These are phyloP conservation scores for Umbelopsis sp. DNA, from an alignment of 192 early-diverging fungal genomes.

Conservation along the genomic window DNA sequence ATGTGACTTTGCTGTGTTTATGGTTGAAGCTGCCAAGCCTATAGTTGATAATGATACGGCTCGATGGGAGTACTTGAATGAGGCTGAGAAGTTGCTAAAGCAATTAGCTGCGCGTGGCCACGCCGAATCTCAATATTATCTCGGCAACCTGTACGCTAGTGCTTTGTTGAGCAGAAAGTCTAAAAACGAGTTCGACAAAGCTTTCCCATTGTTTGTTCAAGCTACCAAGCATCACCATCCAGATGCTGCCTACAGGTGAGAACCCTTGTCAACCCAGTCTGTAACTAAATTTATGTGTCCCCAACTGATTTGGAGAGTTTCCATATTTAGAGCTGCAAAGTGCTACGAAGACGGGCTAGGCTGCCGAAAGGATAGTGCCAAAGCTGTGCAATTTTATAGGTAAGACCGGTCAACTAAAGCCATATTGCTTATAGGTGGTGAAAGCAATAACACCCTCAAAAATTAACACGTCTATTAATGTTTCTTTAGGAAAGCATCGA, in stretches of 20 bases:
- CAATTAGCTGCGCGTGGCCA: constrained; percentile 58
- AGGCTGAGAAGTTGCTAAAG: constrained; percentile 66
- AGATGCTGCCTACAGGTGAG: constrained; percentile 57
- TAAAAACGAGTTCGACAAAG: constrained; percentile 64
- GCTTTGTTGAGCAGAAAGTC: constrained; percentile 59
- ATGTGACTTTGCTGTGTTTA: constrained; percentile 68
- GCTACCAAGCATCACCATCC: constrained; percentile 72
- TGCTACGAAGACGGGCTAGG: constrained; percentile 72
- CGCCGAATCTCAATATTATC: constrained; percentile 66
- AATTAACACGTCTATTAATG: neutral
- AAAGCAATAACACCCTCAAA: neutral
- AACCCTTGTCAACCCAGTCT: no score
- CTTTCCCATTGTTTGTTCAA: constrained; percentile 61
- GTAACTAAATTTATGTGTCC: no score
- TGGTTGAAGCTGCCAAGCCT: constrained; percentile 54
- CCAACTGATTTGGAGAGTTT: neutral
- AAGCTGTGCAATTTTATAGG: constrained; percentile 72
- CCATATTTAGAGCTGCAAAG: constrained; percentile 44
- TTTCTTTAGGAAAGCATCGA: constrained; percentile 33
- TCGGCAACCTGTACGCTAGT: constrained; percentile 67
- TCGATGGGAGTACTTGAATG: constrained; percentile 53
- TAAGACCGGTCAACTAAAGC: constrained; percentile 19
- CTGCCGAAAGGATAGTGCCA: constrained; percentile 51
- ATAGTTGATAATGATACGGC: constrained; percentile 44
- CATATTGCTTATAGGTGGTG: neutral